A percentile compares a stretch with the other conserved stretches of the same genome.
Conservation (phyloP, 495 filamentous ascomycete species). For the Xeromyces bisporus region DNA sequence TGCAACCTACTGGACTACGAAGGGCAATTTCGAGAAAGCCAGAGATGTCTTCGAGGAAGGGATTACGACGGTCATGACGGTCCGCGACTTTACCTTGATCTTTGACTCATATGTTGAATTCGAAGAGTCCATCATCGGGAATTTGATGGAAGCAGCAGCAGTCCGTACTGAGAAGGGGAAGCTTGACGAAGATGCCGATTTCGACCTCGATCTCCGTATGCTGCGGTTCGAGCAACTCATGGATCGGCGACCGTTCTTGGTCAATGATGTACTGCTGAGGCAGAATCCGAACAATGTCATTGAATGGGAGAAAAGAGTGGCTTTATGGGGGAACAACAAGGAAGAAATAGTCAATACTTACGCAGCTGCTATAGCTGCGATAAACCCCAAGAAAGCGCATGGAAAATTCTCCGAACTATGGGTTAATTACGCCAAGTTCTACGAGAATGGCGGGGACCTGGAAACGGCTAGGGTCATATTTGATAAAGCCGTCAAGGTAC, state of each 20-base stretch:
- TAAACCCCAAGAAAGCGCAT: slow-evolving; percentile 87
- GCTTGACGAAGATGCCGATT: slow-evolving; percentile 72
- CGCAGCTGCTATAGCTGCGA: slow-evolving; percentile 79
- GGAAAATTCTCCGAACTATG: slow-evolving; percentile 91
- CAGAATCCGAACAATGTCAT: slow-evolving; percentile 95
- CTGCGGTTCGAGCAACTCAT: slow-evolving; percentile 95
- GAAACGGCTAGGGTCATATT: slow-evolving; percentile 77
- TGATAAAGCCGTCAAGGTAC: slow-evolving; percentile 95
- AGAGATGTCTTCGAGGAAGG: slow-evolving; percentile 93
- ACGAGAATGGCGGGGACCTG: slow-evolving; percentile 78
- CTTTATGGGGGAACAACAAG: slow-evolving; percentile 88
- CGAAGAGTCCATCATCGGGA: slow-evolving; percentile 87
- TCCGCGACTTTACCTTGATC: slow-evolving; percentile 92
- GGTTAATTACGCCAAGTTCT: slow-evolving; percentile 96
- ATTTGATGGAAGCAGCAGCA: slow-evolving; percentile 76
- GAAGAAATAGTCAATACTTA: slow-evolving; percentile 86
- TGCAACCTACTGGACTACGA: slow-evolving; percentile 93
- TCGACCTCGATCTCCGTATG: slow-evolving; percentile 94
- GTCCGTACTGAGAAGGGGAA: slow-evolving; percentile 65
- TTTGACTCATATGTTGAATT: slow-evolving; percentile 96
- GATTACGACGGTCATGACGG: slow-evolving; percentile 95
- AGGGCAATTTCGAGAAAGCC: slow-evolving; percentile 78
- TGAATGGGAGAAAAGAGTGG: slow-evolving; percentile 95
- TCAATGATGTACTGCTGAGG: slow-evolving; percentile 88
- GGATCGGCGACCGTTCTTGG: slow-evolving; percentile 89